Base-by-base conservation (phyloP, 352 stramenopile species). In the Hyaloperonospora arabidopsidis region DNA sequence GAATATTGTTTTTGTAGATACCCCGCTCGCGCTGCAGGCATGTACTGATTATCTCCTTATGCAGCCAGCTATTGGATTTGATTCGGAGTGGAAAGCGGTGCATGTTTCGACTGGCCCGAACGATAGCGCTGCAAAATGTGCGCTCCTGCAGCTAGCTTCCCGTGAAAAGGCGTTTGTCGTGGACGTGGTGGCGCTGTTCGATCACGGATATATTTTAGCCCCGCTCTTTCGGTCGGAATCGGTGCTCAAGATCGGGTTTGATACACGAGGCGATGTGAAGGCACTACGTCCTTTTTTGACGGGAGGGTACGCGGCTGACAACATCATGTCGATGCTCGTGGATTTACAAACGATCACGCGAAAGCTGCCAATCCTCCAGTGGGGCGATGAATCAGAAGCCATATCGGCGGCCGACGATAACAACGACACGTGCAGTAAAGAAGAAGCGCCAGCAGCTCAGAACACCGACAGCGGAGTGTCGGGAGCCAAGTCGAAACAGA, bases 41-140 rank as follows among this genome's bases (percentile, higher is more conserved):
- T 86, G 74, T 41, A 54, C 69, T 11, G 52, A 50, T 17, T 59
- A 87, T 39, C 57, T 92, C 21, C 38, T 70, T n/a, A 38, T 43
- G 1, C 66, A 79, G n/a, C 23, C 60, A 0, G 61, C 74, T 18
- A 63, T 92, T 15, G 82, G 82, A 2, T 88, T 92, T 40, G 82
- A 92, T 63, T 87, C 75, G 15, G 82, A 92, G 55, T 92, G 82
- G 82, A 87, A 85, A 25, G 57, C 73, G 7, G 55, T 69, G n/a
- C 68, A 80, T 21, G 58, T 67, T 34, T 62, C 60, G 11, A 35
- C 62, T 32, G 43, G 22, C 1, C 17, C 48, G 0, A 36, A 54
- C n/a, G 29, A 58, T 14, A 15, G 43, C 2, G 41, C 32, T 22
- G 69, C 70, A 5, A 71, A 72, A 1, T 89, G 78, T 51, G 76